Base-by-base conservation (phyloP, 495 filamentous ascomycete species). In the Tuber umbilicatum region DNA sequence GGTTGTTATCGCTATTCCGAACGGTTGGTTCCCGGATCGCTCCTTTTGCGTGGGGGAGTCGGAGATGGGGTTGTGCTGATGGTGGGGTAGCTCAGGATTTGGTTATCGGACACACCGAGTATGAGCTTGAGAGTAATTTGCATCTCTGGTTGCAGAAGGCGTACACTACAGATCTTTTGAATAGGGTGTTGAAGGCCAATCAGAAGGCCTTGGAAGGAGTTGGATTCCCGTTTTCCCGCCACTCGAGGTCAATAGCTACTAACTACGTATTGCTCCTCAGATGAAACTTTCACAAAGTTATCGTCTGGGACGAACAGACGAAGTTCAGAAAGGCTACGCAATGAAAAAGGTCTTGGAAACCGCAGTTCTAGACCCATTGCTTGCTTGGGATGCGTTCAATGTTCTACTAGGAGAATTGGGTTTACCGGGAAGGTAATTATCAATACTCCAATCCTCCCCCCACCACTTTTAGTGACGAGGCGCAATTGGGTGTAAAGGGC, bases 1-100 rank as follows among this genome's bases (percentile, higher is more conserved):
- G 93, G 87, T 97, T 43, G 94, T 98, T 17, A 86, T 99, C 71
- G 90, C 92, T 77, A 87, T 97, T 71, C 94, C 95, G n/a, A 94
- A 99, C 82, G 91, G 94, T 96, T 86, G 79, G 85, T 76, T 67
- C 43, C 64, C 70, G 38, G n/a, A 69, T 70, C 39, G 75, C 38
- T 67, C 68, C 80, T 73, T 79, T 75, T 35, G 55, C 12, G 14
- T 35, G 55, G 55, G 27, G 12, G 55, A 55, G 55, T 27, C 6
- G 14, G 50, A 60, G 50, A 27, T 60, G n/a, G 23, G 27, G 55
- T 35, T 64, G 55, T 35, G 23, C 23, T 68, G 27, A 37, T 55
- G 60, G n/a, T 64, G n/a, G n/a, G 31, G 37, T 76, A 97, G 94
- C 89, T 71, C 91, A 93, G 81, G 94, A 97, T 70, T 85, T 97